Evolutionary conservation across 306 rosid genomes (phyloP).

Genomic region (Arachis hypogaea): DNA sequence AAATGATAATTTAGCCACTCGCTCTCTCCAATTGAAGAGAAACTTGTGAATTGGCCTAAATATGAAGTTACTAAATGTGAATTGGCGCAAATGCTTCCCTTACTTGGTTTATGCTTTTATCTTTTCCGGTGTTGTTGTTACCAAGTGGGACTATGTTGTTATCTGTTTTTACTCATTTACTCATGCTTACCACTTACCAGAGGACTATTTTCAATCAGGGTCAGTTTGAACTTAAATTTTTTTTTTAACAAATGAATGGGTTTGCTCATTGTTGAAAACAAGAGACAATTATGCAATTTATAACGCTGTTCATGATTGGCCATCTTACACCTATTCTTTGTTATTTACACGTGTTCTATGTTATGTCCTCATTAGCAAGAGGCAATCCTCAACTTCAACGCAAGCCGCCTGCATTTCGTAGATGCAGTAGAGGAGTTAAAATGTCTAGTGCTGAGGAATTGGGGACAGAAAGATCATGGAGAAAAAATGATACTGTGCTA

Average conservation of each 20-base stretch:
- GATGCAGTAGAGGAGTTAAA: conserved; percentile 55
- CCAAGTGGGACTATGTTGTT: conserved; percentile 9
- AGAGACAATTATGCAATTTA: conserved; percentile 7
- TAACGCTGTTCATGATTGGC: conserved; percentile 17
- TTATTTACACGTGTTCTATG: conserved; percentile 9
- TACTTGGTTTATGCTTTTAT: conserved; percentile 16
- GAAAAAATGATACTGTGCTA: conserved; percentile 35
- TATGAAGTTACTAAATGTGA: background rate
- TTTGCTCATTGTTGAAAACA: conserved; percentile 10
- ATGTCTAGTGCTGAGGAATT: conserved; percentile 49
- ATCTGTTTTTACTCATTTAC: background rate
- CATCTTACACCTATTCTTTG: background rate
- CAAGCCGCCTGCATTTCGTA: conserved; percentile 50
- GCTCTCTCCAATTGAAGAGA: background rate
- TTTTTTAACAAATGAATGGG: conserved; percentile 1
- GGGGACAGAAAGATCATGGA: conserved; percentile 1
- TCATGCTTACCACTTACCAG: background rate
- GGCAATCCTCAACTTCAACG: conserved; percentile 34
- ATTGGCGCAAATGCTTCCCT: background rate
- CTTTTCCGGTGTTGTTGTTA: background rate
- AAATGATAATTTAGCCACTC: background rate
- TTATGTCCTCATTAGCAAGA: conserved; percentile 39
- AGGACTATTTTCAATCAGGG: background rate
- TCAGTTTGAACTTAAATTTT: conserved; percentile 4
- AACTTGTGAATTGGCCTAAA: conserved; percentile 19